Conservation (phyloP, 192 early-diverging fungal genomes). For the Coemansia umbellata region DNA sequence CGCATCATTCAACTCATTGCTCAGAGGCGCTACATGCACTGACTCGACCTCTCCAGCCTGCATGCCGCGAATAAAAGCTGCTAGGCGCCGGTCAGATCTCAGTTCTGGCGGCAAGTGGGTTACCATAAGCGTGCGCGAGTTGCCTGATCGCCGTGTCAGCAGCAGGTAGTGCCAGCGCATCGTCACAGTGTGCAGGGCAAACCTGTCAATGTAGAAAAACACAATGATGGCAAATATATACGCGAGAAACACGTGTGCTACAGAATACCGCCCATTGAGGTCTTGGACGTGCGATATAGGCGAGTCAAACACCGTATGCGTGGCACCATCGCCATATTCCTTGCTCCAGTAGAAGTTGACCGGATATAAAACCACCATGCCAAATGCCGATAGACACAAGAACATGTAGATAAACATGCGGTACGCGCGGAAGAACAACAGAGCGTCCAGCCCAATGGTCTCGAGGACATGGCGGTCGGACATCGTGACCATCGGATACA, state of each 20-base stretch:
- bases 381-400: slow-evolving; percentile 20
- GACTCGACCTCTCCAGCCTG: slow-evolving; percentile 60
- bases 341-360: slow-evolving; percentile 39
- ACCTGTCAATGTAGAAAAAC: slow-evolving; percentile 50
- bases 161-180: slow-evolving; percentile 54
- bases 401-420: slow-evolving; percentile 53
- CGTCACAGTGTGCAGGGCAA: slow-evolving; percentile 41
- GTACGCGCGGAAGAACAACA: slow-evolving; percentile 45
- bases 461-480: slow-evolving; percentile 49
- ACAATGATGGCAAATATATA: slow-evolving; percentile 41
- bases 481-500: slow-evolving; percentile 44
- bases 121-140: slow-evolving; percentile 65
- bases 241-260: slow-evolving; percentile 33
- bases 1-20: slow-evolving; percentile 51
- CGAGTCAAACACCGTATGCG: slow-evolving; percentile 44
- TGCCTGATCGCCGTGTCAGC: slow-evolving; percentile 39
- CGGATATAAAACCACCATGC: slow-evolving; percentile 43
- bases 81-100: slow-evolving; percentile 50
- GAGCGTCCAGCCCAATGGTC: slow-evolving; percentile 48
- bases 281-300: slow-evolving; percentile 26
- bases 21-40: slow-evolving; percentile 59
- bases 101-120: slow-evolving; percentile 62
- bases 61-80: slow-evolving; percentile 58
- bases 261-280: slow-evolving; percentile 22
- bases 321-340: slow-evolving; percentile 10